phyloP scores from a whole-genome alignment of 306 rosid species.

The Rosa multiflora region DNA sequence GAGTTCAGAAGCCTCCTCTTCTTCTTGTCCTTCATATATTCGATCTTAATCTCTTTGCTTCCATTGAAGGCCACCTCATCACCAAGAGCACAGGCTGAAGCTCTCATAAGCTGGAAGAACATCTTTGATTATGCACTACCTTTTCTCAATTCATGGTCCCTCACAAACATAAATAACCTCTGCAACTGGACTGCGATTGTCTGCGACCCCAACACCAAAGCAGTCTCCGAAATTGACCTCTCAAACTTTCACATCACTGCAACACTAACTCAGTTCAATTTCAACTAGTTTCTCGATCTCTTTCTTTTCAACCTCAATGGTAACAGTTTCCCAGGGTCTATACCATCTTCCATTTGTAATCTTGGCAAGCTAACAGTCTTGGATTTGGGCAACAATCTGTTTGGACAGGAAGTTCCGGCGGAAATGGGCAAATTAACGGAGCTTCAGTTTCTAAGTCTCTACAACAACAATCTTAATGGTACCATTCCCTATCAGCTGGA shows the following conservation, averaged over 20 bases:
- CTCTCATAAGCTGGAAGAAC: slow-evolving; percentile 62
- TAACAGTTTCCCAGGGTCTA: slow-evolving; percentile 42
- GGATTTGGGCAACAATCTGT: slow-evolving; percentile 29
- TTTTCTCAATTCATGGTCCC: slow-evolving; percentile 55
- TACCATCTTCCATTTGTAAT: slow-evolving; percentile 49
- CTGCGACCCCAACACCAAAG: slow-evolving; percentile 35
- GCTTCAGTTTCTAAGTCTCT: not conserved
- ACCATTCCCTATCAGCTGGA: slow-evolving; percentile 53
- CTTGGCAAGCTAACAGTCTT: slow-evolving; percentile 26
- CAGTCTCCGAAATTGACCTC: slow-evolving; percentile 42
- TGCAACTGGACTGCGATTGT: slow-evolving; percentile 55
- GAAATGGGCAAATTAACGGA: slow-evolving; percentile 1
- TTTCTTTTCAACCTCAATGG: slow-evolving; percentile 40
- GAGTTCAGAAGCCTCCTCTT: too few species aligned
- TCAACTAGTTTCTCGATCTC: slow-evolving; percentile 48
- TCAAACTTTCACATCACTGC: slow-evolving; percentile 38
- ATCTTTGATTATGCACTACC: slow-evolving; percentile 33
- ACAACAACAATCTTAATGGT: slow-evolving; percentile 40
- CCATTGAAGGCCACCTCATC: slow-evolving; percentile 21
- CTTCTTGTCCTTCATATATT: too few species aligned
- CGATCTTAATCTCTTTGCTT: too few species aligned
- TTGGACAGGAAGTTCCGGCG: slow-evolving; percentile 39
- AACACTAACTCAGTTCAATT: slow-evolving; percentile 40
- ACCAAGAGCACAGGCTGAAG: slow-evolving; percentile 43
- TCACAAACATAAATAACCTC: slow-evolving; percentile 38